Conservation (phyloP, 2,329 filamentous ascomycete species). For the Sclerotinia sclerotiorum region DNA sequence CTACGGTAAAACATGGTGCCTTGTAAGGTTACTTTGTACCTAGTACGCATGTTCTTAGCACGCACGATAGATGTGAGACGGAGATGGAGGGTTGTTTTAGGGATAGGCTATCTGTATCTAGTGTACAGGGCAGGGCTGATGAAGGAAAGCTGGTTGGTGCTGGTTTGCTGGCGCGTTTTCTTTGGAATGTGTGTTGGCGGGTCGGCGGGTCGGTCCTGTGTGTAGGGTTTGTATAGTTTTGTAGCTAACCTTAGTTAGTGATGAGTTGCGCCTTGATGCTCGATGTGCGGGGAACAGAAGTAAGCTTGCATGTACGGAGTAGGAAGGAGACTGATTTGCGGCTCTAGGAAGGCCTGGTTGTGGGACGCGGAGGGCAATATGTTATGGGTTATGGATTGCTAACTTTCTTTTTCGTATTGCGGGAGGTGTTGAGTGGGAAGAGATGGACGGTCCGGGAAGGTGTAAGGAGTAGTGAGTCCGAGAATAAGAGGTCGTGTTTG, state of each 20-base stretch:
- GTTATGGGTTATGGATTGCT: neutral
- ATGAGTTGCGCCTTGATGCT: slow-evolving; percentile 4
- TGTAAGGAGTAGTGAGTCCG: neutral
- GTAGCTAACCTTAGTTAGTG: neutral
- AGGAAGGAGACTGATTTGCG: neutral
- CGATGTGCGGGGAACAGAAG: neutral
- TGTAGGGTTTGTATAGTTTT: neutral
- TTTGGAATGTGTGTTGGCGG: slow-evolving; percentile 18
- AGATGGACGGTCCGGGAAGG: neutral
- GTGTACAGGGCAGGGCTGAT: slow-evolving; percentile 23
- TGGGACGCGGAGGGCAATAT: slow-evolving; percentile 15
- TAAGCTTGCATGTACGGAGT: neutral
- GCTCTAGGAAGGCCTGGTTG: slow-evolving; percentile 12
- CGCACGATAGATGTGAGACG: slow-evolving; percentile 10
- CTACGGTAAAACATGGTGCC: slow-evolving; percentile 6
- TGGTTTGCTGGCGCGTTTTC: slow-evolving; percentile 7
- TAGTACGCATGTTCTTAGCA: slow-evolving; percentile 8
- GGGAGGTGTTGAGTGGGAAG: neutral
- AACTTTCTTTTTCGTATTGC: slow-evolving; percentile 10
- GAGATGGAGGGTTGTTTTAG: neutral
- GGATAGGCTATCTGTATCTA: slow-evolving; percentile 6
- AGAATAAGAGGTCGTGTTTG: slow-evolving; percentile 12
- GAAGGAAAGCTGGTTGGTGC: slow-evolving; percentile 18
- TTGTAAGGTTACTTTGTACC: neutral
- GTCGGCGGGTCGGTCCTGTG: slow-evolving; percentile 18